Evolutionary conservation across 176 grass and related monocot genomes (phyloP), one percentile per base, ranked within the genome.

Genomic region (Themeda triandra): DNA sequence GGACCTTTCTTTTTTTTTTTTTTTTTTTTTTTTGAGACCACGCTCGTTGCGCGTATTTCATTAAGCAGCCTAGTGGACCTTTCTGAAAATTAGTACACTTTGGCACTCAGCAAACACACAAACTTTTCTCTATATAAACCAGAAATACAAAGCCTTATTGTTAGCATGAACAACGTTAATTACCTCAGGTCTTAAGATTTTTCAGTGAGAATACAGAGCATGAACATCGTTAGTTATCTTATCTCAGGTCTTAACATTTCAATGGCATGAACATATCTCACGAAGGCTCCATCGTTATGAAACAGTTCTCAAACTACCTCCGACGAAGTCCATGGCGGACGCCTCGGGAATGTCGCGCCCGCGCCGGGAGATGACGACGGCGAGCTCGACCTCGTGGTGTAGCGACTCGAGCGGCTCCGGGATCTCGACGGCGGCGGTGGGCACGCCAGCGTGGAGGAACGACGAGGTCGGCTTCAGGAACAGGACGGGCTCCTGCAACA

Each of bases 381-480:
- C 96, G 37, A 98, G 92, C 89, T 98, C 96, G 31, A 98, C 96
- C 86, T 98, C 93, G 63, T 98, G 93, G 83, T 94, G 90, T 71
- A 98, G 91, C 29, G 91, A 89, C 45, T 98, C 89, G 70, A 95
- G 88, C 54, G 91, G 86, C 63, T 98, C 87, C 0, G 96, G 96
- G 71, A 95, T 83, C 80, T 98, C 96, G 78, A 98, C 56, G 65
- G 96, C 73, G 17, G 89, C 85, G 79, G 81, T 66, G 65, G 83
- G 65, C 14, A 77, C 91, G 54, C 89, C 91, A 27, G 90, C 87
- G 46, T 92, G 91, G 78, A 98, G 88, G 83, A 93, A 95, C 48
- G 96, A 98, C 39, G 96, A 98, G 67, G 91, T 98, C 18, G 91
- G 93, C 74, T 95, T 98, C 83, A 98, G 83, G 83, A 95, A 98